Conservation (phyloP, 495 filamentous ascomycete species). For the Daldinia caldariorum region DNA sequence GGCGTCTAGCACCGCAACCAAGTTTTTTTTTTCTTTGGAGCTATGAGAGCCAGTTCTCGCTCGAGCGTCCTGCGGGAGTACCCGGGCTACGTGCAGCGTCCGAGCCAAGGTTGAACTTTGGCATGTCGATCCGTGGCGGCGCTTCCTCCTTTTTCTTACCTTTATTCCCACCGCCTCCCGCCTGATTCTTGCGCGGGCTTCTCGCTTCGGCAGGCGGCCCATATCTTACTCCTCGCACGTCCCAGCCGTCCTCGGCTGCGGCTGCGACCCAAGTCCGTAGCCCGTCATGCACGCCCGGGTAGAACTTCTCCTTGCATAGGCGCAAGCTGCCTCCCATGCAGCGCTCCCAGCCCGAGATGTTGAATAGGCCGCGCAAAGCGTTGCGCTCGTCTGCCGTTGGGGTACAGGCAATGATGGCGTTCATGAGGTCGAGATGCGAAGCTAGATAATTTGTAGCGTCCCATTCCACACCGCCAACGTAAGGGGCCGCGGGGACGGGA, state of each 20-base stretch:
- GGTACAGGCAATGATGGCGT: slow-evolving; percentile 87
- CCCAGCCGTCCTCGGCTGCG: slow-evolving; percentile 87
- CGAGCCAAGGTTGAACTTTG: slow-evolving; percentile 59
- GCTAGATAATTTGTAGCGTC: slow-evolving; percentile 97
- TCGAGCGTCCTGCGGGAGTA: slow-evolving; percentile 34
- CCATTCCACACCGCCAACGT: slow-evolving; percentile 98
- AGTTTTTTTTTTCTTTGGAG: slow-evolving; percentile 21
- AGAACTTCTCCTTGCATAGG: slow-evolving; percentile 97
- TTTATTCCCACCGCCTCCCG: slow-evolving; percentile 39
- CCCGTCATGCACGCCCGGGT: slow-evolving; percentile 86
- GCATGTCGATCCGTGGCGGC: slow-evolving; percentile 67
- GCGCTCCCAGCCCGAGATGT: slow-evolving; percentile 90
- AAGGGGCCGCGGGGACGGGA: slow-evolving; percentile 92
- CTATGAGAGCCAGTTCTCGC: slow-evolving; percentile 53
- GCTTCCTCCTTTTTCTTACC: slow-evolving; percentile 43
- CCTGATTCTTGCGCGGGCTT: slow-evolving; percentile 58
- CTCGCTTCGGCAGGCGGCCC: slow-evolving; percentile 66
- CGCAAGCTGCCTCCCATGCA: slow-evolving; percentile 83
- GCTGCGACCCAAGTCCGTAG: slow-evolving; percentile 91
- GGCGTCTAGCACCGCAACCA: background rate
- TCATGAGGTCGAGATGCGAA: slow-evolving; percentile 89
- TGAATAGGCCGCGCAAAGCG: slow-evolving; percentile 75
- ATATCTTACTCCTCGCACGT: slow-evolving; percentile 76
- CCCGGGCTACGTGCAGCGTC: slow-evolving; percentile 28
- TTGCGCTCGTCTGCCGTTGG: slow-evolving; percentile 79